Conservation (phyloP, 768 basidiomycete genomes). For the Mycena epipterygia region DNA sequence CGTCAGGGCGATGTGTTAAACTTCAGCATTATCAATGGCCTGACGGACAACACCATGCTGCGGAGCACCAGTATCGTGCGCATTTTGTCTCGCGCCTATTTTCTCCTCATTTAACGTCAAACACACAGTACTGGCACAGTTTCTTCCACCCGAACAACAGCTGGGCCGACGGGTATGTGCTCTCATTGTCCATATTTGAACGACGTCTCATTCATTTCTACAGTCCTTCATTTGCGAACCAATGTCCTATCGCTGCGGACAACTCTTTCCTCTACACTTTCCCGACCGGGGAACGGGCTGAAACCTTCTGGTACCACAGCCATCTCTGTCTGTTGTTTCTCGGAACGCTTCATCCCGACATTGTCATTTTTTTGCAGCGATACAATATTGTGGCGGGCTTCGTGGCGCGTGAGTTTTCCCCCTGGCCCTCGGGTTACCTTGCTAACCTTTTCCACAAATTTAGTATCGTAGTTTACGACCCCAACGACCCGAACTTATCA, state of each 20-base stretch:
- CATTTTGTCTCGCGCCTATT: neutral
- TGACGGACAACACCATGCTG: constrained; percentile 56
- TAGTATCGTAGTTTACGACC: constrained; percentile 15
- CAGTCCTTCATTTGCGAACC: constrained; percentile 23
- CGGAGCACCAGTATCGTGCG: constrained; percentile 55
- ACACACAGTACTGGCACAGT: constrained; percentile 40
- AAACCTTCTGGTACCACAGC: constrained; percentile 23
- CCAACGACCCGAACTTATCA: constrained; percentile 1
- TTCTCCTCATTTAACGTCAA: neutral
- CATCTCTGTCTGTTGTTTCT: constrained; percentile 11
- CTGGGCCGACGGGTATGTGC: constrained; percentile 42
- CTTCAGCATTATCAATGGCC: constrained; percentile 55
- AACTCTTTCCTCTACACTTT: constrained; percentile 47
- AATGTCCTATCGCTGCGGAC: constrained; percentile 43
- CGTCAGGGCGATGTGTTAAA: constrained; percentile 47
- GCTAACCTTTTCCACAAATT: neutral
- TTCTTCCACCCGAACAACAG: constrained; percentile 40
- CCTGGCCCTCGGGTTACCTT: no score
- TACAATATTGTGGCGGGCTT: constrained; percentile 9
- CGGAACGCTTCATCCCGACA: no score
- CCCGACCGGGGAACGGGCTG: constrained; percentile 11
- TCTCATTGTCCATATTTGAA: constrained; percentile 20
- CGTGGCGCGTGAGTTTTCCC: neutral
- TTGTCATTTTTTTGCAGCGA: neutral
- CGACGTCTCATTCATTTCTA: no score